Evolutionary conservation across 768 basidiomycete genomes (phyloP).

Genomic region (Boletus pseudopeckii): DNA sequence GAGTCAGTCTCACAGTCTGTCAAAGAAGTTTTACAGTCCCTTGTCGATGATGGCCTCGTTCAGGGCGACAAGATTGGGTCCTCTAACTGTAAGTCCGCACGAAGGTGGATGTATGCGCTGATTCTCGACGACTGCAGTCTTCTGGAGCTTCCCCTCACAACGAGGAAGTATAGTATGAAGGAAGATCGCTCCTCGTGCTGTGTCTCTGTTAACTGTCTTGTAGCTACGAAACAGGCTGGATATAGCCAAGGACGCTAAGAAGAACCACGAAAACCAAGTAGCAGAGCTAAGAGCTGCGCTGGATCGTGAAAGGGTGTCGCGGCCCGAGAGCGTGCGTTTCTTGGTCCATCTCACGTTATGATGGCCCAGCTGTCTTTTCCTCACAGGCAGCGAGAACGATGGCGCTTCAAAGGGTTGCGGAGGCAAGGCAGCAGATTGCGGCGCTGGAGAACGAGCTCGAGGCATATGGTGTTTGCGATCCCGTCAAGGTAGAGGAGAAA

Average conservation of each 20-base stretch:
- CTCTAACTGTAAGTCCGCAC: conserved; percentile 70
- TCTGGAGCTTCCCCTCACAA: conserved; percentile 94
- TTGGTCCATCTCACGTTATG: neutral
- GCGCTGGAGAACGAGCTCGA: conserved; percentile 64
- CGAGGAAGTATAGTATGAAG: conserved; percentile 65
- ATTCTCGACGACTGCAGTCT: conserved; percentile 50
- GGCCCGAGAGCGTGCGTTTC: conserved; percentile 54
- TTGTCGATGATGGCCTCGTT: conserved; percentile 85
- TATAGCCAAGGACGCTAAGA: conserved; percentile 45
- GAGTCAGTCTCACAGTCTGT: conserved; percentile 79
- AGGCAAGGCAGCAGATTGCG: conserved; percentile 46
- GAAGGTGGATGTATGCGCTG: conserved; percentile 22
- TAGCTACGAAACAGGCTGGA: conserved; percentile 60
- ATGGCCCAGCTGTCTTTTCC: neutral
- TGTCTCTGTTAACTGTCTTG: neutral
- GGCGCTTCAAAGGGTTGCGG: conserved; percentile 47
- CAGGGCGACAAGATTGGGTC: conserved; percentile 91
- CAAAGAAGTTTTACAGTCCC: conserved; percentile 85
- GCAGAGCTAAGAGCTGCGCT: conserved; percentile 47
- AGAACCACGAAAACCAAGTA: conserved; percentile 43
- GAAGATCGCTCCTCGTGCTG: neutral
- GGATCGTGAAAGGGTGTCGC: conserved; percentile 47
- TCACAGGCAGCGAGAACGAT: conserved; percentile 54
- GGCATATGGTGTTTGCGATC: conserved; percentile 83
- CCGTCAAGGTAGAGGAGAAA: conserved; percentile 74